Percentiles rank a stretch among this genome's conserved stretches.
phyloP scores from a whole-genome alignment of 192 early-diverging fungal genomes.

The Lobosporangium transversale region DNA sequence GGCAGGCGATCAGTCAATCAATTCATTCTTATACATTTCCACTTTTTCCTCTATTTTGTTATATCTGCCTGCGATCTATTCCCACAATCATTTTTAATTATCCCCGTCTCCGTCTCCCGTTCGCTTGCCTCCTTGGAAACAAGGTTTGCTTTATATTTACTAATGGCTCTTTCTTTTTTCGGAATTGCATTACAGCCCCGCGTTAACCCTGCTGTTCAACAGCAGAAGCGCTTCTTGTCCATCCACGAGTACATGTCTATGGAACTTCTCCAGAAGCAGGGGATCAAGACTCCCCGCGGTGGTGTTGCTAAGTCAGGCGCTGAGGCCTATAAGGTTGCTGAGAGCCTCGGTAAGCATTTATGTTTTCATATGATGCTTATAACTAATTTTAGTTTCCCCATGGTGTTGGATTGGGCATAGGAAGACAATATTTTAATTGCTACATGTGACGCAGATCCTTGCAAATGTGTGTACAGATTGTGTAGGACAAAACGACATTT shows the following conservation, averaged over 20 bases:
- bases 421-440: neutral
- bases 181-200: constrained; percentile 20
- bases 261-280: constrained; percentile 90
- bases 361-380: neutral
- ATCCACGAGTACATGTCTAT: constrained; percentile 99
- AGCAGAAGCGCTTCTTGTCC: constrained; percentile 88
- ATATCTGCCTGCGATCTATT: neutral
- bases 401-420: neutral
- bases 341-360: constrained; percentile 72
- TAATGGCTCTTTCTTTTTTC: neutral
- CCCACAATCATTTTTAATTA: neutral
- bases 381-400: neutral
- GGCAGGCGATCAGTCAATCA: no score
- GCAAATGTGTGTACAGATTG: neutral
- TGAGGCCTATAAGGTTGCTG: constrained; percentile 90
- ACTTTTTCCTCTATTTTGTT: neutral
- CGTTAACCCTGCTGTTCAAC: constrained; percentile 48
- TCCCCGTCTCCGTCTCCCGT: neutral
- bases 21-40: neutral
- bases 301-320: constrained; percentile 84
- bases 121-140: neutral
- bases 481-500: neutral
- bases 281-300: constrained; percentile 92
- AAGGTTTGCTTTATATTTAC: neutral
- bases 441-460: neutral